A percentile compares a stretch with the other conserved stretches of the same genome.
Conservation (phyloP, 2,329 filamentous ascomycete species). For the Fusarium xylarioides region DNA sequence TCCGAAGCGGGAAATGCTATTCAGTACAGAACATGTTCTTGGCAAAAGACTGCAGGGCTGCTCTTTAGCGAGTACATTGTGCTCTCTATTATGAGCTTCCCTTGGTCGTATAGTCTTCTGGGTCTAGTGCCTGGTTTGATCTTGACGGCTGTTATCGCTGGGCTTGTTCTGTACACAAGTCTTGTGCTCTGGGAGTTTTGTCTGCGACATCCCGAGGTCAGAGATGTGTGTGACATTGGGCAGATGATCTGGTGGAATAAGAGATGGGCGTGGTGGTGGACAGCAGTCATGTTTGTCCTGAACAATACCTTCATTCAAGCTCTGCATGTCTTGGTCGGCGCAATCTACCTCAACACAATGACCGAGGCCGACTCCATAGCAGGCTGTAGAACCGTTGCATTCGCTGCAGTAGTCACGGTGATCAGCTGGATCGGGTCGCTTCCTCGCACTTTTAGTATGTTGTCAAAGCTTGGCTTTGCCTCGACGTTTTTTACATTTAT, state of each 20-base stretch:
- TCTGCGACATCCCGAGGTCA: slow-evolving; percentile 85
- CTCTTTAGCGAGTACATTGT: slow-evolving; percentile 97
- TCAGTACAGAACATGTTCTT: slow-evolving; percentile 91
- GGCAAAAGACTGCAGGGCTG: slow-evolving; percentile 91
- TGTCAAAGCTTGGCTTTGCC: slow-evolving; percentile 79
- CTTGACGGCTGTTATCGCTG: slow-evolving; percentile 79
- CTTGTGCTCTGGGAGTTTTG: slow-evolving; percentile 79
- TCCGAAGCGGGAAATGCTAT: slow-evolving; percentile 80
- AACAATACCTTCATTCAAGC: slow-evolving; percentile 93
- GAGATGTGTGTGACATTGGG: slow-evolving; percentile 91
- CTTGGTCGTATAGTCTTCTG: slow-evolving; percentile 87
- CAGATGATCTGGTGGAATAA: slow-evolving; percentile 91
- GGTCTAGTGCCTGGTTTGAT: slow-evolving; percentile 86
- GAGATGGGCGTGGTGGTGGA: slow-evolving; percentile 73
- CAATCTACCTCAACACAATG: slow-evolving; percentile 91
- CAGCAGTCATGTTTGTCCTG: slow-evolving; percentile 86
- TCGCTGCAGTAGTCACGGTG: slow-evolving; percentile 75
- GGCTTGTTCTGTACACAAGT: slow-evolving; percentile 80
- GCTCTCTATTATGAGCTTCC: slow-evolving; percentile 90
- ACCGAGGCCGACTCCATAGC: slow-evolving; percentile 70
- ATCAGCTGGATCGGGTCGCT: slow-evolving; percentile 82
- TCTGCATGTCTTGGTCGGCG: slow-evolving; percentile 82
- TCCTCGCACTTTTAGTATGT: slow-evolving; percentile 82
- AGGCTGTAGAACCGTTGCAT: slow-evolving; percentile 78
- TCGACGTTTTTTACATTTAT: slow-evolving; percentile 90